phyloP scores from a whole-genome alignment of 1,284 basidiomycete species.

The Cutaneotrichosporon cutaneum region DNA sequence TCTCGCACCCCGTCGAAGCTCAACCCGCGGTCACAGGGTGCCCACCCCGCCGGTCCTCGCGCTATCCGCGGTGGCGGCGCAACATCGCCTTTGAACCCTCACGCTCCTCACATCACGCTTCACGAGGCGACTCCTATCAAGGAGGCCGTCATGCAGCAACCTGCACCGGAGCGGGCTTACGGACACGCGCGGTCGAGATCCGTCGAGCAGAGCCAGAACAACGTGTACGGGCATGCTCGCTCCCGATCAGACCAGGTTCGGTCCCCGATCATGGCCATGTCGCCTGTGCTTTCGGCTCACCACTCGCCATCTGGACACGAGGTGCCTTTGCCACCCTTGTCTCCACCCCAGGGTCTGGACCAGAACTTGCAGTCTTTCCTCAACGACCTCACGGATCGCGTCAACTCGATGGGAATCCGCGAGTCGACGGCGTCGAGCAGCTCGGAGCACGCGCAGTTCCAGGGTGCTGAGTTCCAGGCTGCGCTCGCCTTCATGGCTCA shows the following conservation, averaged over 20 bases:
- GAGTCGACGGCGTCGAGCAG: constrained; percentile 52
- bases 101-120: constrained; percentile 50
- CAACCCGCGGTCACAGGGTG: constrained; percentile 22
- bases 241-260: neutral
- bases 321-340: constrained; percentile 9
- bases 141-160: constrained; percentile 21
- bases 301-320: neutral
- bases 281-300: constrained; percentile 6
- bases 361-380: constrained; percentile 59
- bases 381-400: constrained; percentile 60
- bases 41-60: constrained; percentile 38
- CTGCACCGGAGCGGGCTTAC: constrained; percentile 8
- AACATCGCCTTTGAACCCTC: constrained; percentile 25
- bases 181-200: neutral
- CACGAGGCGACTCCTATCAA: constrained; percentile 55
- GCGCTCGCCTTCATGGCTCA: constrained; percentile 41
- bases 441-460: constrained; percentile 46
- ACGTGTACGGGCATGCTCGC: neutral
- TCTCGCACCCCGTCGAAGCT: constrained; percentile 31
- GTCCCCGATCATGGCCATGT: constrained; percentile 2
- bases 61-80: constrained; percentile 16
- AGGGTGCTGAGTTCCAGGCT: constrained; percentile 41
- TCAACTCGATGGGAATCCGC: constrained; percentile 57
- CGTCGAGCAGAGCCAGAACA: neutral
- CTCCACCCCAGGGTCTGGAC: constrained; percentile 55